Evolutionary conservation across 164 flowering plant genomes (phyloP).

Genomic region (Euptelea pleiosperma): DNA sequence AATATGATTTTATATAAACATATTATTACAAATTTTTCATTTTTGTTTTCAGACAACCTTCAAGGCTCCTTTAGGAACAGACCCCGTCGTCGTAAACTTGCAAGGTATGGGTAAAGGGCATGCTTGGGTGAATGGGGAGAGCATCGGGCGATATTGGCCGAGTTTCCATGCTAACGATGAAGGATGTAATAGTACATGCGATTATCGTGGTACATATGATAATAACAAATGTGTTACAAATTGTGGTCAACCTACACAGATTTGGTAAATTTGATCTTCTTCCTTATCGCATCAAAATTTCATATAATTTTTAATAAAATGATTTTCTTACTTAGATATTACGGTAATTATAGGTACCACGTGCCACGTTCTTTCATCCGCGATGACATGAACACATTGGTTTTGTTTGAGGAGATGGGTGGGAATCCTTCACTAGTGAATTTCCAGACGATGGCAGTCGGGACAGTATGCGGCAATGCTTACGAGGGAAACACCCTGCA

Average conservation of each 20-base stretch:
- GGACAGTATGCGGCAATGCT: conserved; percentile 35
- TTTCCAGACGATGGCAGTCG: conserved; percentile 37
- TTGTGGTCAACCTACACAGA: conserved; percentile 67
- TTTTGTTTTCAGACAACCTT: conserved; percentile 38
- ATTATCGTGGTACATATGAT: conserved; percentile 55
- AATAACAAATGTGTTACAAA: conserved; percentile 35
- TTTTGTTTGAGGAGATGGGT: conserved; percentile 60
- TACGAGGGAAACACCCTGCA: conserved; percentile 33
- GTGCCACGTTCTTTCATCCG: conserved; percentile 48
- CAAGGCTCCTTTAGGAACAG: conserved; percentile 60
- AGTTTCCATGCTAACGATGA: conserved; percentile 28
- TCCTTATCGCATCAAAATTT: not conserved
- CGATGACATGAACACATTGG: conserved; percentile 35
- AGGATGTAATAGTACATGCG: conserved; percentile 47
- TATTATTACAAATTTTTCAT: too few relatives aligned
- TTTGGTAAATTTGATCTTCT: conserved; percentile 39
- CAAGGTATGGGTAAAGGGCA: conserved; percentile 65
- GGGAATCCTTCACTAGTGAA: conserved; percentile 44
- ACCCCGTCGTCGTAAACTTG: conserved; percentile 61
- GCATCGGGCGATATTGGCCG: conserved; percentile 71
- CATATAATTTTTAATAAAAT: not conserved
- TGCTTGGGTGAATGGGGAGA: conserved; percentile 74
- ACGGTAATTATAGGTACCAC: conserved; percentile 46
- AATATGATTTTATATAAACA: too few relatives aligned
- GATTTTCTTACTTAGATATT: too few relatives aligned